Percentiles rank a stretch among this genome's conserved stretches.
phyloP scores from a whole-genome alignment of 768 basidiomycete genomes.

The Leccinum subtestaceum region DNA sequence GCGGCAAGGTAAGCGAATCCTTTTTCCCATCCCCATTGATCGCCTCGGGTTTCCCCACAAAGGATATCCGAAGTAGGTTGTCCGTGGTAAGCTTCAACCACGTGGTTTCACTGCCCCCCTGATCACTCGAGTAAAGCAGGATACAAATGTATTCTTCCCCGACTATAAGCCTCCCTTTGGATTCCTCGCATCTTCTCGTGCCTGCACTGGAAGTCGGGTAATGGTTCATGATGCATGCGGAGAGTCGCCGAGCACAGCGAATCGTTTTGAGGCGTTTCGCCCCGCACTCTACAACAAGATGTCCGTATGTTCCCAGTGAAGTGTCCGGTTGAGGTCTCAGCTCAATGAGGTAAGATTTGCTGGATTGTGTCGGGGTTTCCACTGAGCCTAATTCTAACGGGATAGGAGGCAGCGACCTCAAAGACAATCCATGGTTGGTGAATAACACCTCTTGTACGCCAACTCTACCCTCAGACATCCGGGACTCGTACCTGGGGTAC shows the following conservation, averaged over 20 bases:
- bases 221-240: slow-evolving; percentile 8
- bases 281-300: slow-evolving; percentile 7
- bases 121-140: neutral
- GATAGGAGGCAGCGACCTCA: slow-evolving; percentile 6
- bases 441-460: slow-evolving; percentile 6
- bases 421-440: neutral
- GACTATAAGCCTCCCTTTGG: slow-evolving; percentile 2
- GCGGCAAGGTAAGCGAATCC: neutral
- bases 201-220: neutral
- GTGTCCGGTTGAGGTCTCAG: neutral
- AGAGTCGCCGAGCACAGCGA: slow-evolving; percentile 1
- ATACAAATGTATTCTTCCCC: slow-evolving; percentile 7
- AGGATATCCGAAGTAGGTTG: slow-evolving; percentile 5
- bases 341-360: neutral
- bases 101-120: neutral
- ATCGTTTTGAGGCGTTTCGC: slow-evolving; percentile 2
- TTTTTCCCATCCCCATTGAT: neutral
- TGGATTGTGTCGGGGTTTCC: neutral
- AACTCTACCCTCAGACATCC: neutral
- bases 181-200: neutral
- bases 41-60: neutral
- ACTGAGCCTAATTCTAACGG: neutral
- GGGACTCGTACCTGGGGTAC: slow-evolving; percentile 5
- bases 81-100: slow-evolving; percentile 7
- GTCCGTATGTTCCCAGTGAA: neutral